Conservation (phyloP, 768 basidiomycete genomes). For the Fibroporia radiculosa region DNA sequence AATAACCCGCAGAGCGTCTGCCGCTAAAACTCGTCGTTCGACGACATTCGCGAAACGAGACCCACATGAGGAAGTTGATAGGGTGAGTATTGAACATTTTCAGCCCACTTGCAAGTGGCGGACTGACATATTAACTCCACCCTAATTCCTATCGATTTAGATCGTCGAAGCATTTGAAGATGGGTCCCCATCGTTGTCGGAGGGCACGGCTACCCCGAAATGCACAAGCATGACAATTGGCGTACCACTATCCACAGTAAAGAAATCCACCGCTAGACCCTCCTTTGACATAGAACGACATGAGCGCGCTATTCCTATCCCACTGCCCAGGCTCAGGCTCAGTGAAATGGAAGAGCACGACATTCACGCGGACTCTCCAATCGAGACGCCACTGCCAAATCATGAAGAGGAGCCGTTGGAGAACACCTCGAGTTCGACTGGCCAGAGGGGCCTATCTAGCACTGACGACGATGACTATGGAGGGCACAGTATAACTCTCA, state of each 20-base stretch:
- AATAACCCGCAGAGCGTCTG: conserved; percentile 12
- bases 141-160: background rate
- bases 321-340: background rate
- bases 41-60: conserved; percentile 6
- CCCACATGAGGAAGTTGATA: conserved; percentile 10
- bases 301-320: background rate
- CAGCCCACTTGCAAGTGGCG: background rate
- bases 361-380: background rate
- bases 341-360: background rate
- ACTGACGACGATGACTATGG: conserved; percentile 28
- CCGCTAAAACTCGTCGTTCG: conserved; percentile 10
- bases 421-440: background rate
- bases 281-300: conserved; percentile 13
- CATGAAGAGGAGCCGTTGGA: background rate
- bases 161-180: conserved; percentile 11
- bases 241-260: conserved; percentile 11
- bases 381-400: background rate
- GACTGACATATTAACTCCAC: background rate
- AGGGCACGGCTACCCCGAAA: conserved; percentile 1
- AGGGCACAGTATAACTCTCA: conserved; percentile 39
- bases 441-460: background rate
- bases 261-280: conserved; percentile 9
- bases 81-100: background rate
- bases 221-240: conserved; percentile 5
- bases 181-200: conserved; percentile 8